These are phyloP conservation scores for Acaromyces ingoldii DNA, from an alignment of 1,284 basidiomycete genomes.

Conservation along the genomic window DNA sequence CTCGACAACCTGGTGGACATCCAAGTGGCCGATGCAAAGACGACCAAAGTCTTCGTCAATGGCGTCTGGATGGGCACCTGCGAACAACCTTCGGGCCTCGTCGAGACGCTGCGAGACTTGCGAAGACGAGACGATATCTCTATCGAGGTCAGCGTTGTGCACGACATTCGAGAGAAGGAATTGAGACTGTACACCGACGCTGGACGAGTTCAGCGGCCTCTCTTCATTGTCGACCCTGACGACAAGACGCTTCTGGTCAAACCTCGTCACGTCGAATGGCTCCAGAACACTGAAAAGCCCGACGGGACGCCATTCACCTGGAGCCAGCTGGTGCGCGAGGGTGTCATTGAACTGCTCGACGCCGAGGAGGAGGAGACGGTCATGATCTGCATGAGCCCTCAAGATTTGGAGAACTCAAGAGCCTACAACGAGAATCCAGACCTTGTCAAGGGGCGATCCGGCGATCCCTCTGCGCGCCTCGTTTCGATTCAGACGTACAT, in stretches of 20 bases:
- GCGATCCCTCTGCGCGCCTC: conserved; percentile 78
- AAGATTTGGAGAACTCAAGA: conserved; percentile 73
- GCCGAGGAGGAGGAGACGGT: conserved; percentile 99
- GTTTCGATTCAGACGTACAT: conserved; percentile 53
- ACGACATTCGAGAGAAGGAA: conserved; percentile 94
- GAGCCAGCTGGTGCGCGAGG: conserved; percentile 77
- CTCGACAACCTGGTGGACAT: conserved; percentile 47
- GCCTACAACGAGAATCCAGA: conserved; percentile 55
- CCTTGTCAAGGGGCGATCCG: conserved; percentile 54
- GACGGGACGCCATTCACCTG: conserved; percentile 59
- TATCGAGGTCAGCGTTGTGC: conserved; percentile 90
- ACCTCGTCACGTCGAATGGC: conserved; percentile 77
- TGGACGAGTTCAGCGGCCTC: conserved; percentile 88
- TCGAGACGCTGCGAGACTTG: conserved; percentile 86
- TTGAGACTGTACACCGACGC: conserved; percentile 92
- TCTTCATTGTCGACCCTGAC: conserved; percentile 87
- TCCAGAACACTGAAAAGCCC: conserved; percentile 57
- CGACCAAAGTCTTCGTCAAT: conserved; percentile 96
- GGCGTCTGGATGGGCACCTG: conserved; percentile 99
- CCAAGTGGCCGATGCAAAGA: conserved; percentile 38
- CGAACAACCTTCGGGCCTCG: conserved; percentile 83
- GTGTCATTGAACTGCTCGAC: conserved; percentile 89
- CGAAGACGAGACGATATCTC: conserved; percentile 92
- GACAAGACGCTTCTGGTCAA: conserved; percentile 68
- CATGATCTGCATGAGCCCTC: conserved; percentile 97